Conservation (phyloP, 2,329 filamentous ascomycete genomes). For the Boeremia exigua region DNA sequence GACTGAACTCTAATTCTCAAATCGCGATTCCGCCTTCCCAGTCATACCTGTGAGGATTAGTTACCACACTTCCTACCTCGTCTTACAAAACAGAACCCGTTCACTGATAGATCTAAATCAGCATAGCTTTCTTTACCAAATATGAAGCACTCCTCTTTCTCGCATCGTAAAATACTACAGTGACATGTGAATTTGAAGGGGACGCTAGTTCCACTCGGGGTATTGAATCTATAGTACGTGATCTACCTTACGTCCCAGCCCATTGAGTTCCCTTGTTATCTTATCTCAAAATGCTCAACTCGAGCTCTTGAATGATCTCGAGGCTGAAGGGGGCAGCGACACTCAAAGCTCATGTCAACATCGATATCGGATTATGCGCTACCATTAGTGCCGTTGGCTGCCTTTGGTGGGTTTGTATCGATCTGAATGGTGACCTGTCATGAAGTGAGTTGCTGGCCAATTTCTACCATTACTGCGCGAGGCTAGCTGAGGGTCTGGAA, state of each 20-base stretch:
- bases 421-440: constrained; percentile 57
- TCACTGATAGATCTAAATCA: not conserved
- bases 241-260: no score
- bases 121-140: no score
- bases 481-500: constrained; percentile 56
- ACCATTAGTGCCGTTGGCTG: constrained; percentile 28
- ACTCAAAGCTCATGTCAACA: constrained; percentile 41
- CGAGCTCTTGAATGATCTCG: not conserved
- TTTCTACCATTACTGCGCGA: not conserved
- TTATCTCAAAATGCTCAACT: not conserved
- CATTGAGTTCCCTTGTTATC: no score
- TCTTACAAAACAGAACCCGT: not conserved
- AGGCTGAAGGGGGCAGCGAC: no score
- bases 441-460: constrained; percentile 5
- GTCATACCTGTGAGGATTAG: not conserved
- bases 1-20: no score
- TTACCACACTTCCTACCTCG: not conserved
- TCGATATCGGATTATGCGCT: constrained; percentile 38
- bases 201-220: no score
- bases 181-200: no score
- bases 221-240: not conserved
- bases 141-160: no score
- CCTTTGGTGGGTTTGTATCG: constrained; percentile 54
- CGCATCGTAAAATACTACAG: no score
- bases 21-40: no score